phyloP scores from a whole-genome alignment of 2,329 filamentous ascomycete species.

The Chalaropsis ovoidea region DNA sequence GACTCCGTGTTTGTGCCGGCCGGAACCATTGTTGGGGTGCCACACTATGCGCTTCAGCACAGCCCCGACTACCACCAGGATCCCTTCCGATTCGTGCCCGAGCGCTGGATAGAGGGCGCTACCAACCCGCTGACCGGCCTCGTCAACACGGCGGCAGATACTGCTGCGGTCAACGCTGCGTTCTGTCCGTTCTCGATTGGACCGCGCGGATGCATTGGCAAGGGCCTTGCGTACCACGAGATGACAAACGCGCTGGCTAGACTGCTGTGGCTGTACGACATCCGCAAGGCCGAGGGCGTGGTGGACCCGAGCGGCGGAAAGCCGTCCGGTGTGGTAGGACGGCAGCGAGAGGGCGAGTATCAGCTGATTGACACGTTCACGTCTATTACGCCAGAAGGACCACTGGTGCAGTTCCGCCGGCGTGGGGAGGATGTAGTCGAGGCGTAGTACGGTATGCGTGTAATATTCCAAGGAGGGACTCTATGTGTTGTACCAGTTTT shows the following conservation, averaged over 20 bases:
- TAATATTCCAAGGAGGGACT: no score
- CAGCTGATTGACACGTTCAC: constrained; percentile 65
- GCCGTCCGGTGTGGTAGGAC: constrained; percentile 41
- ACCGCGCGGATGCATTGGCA: constrained; percentile 61
- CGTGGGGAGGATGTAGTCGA: constrained; percentile 25
- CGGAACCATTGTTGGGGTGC: constrained; percentile 53
- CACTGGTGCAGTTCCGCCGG: constrained; percentile 52
- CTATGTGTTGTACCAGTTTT: no score
- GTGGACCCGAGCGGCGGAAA: constrained; percentile 41
- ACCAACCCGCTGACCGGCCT: constrained; percentile 33
- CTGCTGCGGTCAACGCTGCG: constrained; percentile 50
- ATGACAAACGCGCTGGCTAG: constrained; percentile 54
- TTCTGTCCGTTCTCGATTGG: constrained; percentile 68
- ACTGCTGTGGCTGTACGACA: constrained; percentile 51
- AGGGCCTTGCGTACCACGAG: constrained; percentile 57
- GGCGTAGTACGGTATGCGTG: no score
- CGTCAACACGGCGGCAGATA: constrained; percentile 41
- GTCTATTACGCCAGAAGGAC: constrained; percentile 56
- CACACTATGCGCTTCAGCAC: constrained; percentile 60
- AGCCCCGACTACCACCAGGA: constrained; percentile 52
- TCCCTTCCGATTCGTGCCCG: constrained; percentile 50
- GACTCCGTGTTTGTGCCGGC: constrained; percentile 46
- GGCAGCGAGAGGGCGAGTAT: constrained; percentile 50
- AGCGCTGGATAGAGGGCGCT: constrained; percentile 52
- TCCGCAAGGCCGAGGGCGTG: constrained; percentile 43